Evolutionary conservation across 164 flowering plant genomes (phyloP), one percentile per base, ranked within the genome.

Genomic region (Taxillus chinensis): DNA sequence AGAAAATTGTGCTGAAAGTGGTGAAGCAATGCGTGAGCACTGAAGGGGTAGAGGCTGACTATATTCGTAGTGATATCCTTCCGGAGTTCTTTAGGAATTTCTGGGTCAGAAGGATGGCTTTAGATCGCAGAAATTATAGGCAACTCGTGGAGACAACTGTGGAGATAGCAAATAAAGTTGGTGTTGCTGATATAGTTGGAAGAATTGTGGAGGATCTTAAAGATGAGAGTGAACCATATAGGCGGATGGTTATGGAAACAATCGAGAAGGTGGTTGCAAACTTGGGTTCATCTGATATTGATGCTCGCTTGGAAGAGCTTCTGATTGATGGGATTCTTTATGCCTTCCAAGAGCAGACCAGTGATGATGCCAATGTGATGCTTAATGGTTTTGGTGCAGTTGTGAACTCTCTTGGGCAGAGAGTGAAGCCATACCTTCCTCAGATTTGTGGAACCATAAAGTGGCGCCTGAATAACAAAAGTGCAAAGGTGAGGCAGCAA

Each of bases 161-260:
- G 9, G 97, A 93, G 74, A 91, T 95, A 15, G 97, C 99, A 13
- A 95, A 95, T 68, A 91, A 91, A 70, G 95, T 86, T 60, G 99
- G 99, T 10, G 99, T 95, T 50, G 90, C 92, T 50, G 99, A 91
- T 73, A 95, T 95, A 54, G 93, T 89, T 0, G 97, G 96, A 9
- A 81, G 97, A 73, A 75, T 95, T 56, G 99, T 91, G 39, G 99
- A 91, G 75, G 99, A 95, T 75, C 87, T 95, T 37, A 95, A 95
- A 71, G 99, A 95, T 75, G 99, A 91, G 80, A 91, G 99, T 75
- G 99, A 95, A 69, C 99, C 97, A 3, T 95, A 95, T 65, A 74
- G 99, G 62, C 73, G 99, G 45, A 95, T 95, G 97, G 97, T 95
- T n/a, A 91, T 95, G 99, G 97, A 95, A 74, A 95, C 99, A 0